Evolutionary conservation across 2,329 filamentous ascomycete genomes (phyloP), one percentile per base, ranked within the genome.

Genomic region (Zalaria obscura): DNA sequence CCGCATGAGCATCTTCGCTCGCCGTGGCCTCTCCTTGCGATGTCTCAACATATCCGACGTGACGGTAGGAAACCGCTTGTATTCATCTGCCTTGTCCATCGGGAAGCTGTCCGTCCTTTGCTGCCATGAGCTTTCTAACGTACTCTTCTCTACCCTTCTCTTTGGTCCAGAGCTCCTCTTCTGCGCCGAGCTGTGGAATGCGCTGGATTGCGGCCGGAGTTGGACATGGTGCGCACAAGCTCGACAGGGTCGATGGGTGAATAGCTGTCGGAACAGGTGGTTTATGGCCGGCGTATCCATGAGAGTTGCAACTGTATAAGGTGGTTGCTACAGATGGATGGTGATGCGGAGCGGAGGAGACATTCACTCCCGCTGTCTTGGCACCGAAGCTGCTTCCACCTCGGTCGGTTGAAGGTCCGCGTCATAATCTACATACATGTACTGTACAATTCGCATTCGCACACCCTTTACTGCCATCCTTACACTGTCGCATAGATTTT

Each of bases 1-100:
- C 50, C 93, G 76, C 58, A 93, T 83, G 55, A 95, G 67, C 91
- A 98, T 98, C 74, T 94, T 95, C 50, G 94, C 88, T 60, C 83
- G 75, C 55, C 75, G 76, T 36, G 91, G 91, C 55, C 91, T 71
- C 57, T 93, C 80, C 40, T 68, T 78, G 41, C 83, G 73, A 50
- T 63, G 68, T 50, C 80, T 78, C 50, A 98, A 66, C 47, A 86
- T 79, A 49, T 81, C 72, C n/a, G 86, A 76, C 5, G 87, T 93
- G 38, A 98, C 82, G 57, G 81, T 77, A 0, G 91, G 88, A 55
- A 85, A 94, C 54, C 75, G 72, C 46, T 77, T 73, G 59, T 88
- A 88, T 61, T 96, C 88, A 37, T 84, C 77, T 2, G 73, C 71
- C 61, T 85, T 80, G 56, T 98, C 85, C 42, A 73, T 68, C 0